Conservation (phyloP, 495 filamentous ascomycete species). For the Bryoglossum gracile region DNA sequence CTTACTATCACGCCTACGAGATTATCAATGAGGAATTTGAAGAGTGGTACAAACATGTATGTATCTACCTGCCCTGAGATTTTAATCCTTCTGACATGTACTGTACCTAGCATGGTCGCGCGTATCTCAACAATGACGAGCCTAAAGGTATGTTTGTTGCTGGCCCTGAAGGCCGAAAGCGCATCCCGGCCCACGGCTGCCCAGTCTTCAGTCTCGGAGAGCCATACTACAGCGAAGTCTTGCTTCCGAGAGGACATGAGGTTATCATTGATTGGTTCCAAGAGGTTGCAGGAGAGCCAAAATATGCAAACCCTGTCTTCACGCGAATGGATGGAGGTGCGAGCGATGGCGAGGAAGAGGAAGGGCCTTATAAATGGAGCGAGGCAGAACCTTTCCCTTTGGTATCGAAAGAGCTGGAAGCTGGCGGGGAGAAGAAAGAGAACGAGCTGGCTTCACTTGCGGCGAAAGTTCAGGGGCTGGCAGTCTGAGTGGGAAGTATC, state of each 20-base stretch:
- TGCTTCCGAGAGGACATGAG: slow-evolving; percentile 30
- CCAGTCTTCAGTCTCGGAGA: slow-evolving; percentile 39
- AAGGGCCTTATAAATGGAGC: neutral
- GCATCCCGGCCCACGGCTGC: slow-evolving; percentile 31
- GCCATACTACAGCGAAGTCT: slow-evolving; percentile 29
- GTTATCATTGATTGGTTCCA: slow-evolving; percentile 38
- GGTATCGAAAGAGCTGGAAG: neutral
- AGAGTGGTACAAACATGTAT: slow-evolving; percentile 40
- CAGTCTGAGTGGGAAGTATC: neutral
- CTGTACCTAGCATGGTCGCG: slow-evolving; percentile 54
- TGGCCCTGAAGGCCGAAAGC: slow-evolving; percentile 34
- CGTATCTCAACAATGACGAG: slow-evolving; percentile 47
- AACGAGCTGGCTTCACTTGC: neutral
- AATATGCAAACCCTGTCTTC: slow-evolving; percentile 17
- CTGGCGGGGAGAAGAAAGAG: neutral
- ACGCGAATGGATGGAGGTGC: slow-evolving; percentile 7
- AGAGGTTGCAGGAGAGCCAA: slow-evolving; percentile 26
- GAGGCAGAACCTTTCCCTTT: no score
- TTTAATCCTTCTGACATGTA: slow-evolving; percentile 8
- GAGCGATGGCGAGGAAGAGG: neutral
- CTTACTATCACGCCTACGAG: slow-evolving; percentile 19
- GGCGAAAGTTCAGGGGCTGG: neutral
- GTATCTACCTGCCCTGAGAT: slow-evolving; percentile 13
- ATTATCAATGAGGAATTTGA: slow-evolving; percentile 34
- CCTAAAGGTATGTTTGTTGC: slow-evolving; percentile 41